phyloP scores from a whole-genome alignment of 176 grass and related monocot species.

The Hsuehochloa calcarea region DNA sequence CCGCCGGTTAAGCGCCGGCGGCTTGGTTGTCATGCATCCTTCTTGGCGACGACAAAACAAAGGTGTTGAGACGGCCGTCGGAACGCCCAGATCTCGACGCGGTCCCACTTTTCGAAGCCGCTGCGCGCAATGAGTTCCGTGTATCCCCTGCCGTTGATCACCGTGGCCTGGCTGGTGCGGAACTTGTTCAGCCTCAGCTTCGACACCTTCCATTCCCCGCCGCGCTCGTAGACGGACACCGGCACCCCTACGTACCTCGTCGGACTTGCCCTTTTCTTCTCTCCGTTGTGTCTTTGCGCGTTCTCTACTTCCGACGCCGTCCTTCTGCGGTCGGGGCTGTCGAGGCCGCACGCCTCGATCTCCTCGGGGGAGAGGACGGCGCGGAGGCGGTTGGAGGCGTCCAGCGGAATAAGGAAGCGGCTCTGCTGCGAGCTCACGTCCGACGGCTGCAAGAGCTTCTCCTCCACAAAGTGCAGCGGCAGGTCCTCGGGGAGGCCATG shows the following conservation, averaged over 20 bases:
- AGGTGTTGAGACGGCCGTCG: too few relatives aligned
- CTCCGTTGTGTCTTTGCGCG: too few relatives aligned
- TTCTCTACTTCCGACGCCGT: background rate
- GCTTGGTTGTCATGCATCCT: too few relatives aligned
- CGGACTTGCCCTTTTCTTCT: too few relatives aligned
- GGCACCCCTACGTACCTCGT: background rate
- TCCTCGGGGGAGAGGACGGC: background rate
- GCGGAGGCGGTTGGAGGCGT: background rate
- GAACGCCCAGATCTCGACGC: too few relatives aligned
- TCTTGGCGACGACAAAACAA: too few relatives aligned
- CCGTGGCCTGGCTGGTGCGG: background rate
- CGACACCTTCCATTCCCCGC: background rate
- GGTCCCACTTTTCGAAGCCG: too few relatives aligned
- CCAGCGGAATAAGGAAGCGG: background rate
- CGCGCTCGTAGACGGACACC: background rate
- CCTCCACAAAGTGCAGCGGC: background rate
- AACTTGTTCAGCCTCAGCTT: constrained; percentile 14
- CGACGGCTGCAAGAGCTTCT: background rate
- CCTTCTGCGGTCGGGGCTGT: background rate
- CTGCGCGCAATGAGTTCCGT: too few relatives aligned
- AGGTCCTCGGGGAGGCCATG: background rate
- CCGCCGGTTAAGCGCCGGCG: too few relatives aligned
- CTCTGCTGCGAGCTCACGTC: background rate
- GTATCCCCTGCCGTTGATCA: too few relatives aligned
- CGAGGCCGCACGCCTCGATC: background rate